Percentiles rank a stretch among this genome's conserved stretches.
These are phyloP conservation scores for Glycine soja DNA, from an alignment of 306 rosid genomes.

Conservation along the genomic window DNA sequence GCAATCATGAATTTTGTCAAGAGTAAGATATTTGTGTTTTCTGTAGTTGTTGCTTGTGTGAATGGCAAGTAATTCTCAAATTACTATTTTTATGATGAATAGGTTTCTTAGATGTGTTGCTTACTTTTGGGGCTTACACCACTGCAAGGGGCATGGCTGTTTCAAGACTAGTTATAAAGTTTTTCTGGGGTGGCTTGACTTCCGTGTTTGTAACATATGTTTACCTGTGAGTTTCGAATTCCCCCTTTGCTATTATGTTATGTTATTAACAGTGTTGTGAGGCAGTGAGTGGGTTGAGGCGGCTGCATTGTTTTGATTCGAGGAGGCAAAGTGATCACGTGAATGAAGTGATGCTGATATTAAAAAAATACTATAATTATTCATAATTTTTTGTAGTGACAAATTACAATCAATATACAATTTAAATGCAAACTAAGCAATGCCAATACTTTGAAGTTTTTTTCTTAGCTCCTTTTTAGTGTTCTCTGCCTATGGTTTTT, in stretches of 20 bases:
- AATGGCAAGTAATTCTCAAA: conserved; percentile 26
- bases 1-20: conserved; percentile 84
- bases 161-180: conserved; percentile 90
- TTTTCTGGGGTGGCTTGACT: conserved; percentile 90
- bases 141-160: conserved; percentile 98
- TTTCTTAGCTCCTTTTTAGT: too few relatives aligned
- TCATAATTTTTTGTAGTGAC: not conserved
- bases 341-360: conserved; percentile 16
- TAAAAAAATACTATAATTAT: not conserved
- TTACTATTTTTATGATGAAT: conserved; percentile 44
- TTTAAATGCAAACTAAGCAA: too few relatives aligned
- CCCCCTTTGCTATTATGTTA: conserved; percentile 14
- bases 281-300: not conserved
- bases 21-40: conserved; percentile 60
- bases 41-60: conserved; percentile 31
- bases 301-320: conserved; percentile 4
- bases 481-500: too few relatives aligned
- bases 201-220: conserved; percentile 76
- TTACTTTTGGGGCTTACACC: conserved; percentile 92
- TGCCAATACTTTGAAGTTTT: too few relatives aligned
- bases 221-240: conserved; percentile 70
- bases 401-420: not conserved
- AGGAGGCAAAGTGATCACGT: not conserved
- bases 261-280: conserved; percentile 22
- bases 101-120: conserved; percentile 88